phyloP scores from a whole-genome alignment of 257 asterid genomes.

The Striga asiatica region DNA sequence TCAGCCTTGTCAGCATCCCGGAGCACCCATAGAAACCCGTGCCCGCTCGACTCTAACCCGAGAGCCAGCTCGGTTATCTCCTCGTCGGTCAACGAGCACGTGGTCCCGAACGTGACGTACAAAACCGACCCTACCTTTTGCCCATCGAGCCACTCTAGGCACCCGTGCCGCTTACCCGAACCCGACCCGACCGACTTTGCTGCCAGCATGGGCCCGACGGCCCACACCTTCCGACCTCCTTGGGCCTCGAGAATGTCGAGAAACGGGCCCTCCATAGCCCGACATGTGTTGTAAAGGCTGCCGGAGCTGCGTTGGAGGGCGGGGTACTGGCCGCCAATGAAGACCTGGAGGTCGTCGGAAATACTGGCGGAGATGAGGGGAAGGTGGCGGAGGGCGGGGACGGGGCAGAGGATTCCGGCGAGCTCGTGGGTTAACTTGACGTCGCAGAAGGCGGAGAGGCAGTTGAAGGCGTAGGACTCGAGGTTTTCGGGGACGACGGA shows the following conservation, averaged over 20 bases:
- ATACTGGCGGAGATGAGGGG: constrained; percentile 5
- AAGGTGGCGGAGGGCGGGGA: neutral
- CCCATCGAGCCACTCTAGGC: constrained; percentile 31
- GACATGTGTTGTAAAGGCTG: constrained; percentile 25
- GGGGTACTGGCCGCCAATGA: constrained; percentile 11
- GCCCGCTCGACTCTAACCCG: constrained; percentile 37
- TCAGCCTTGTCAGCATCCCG: constrained; percentile 47
- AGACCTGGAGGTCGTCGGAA: constrained; percentile 7
- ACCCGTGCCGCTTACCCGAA: neutral
- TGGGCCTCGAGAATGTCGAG: constrained; percentile 20
- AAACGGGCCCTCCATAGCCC: constrained; percentile 23
- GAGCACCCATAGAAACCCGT: constrained; percentile 43
- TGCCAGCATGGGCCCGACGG: constrained; percentile 33
- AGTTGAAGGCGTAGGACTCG: constrained; percentile 28
- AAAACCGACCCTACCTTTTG: constrained; percentile 29
- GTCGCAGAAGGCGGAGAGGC: constrained; percentile 23
- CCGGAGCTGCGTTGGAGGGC: constrained; percentile 12
- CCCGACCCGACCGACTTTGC: neutral
- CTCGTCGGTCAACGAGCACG: constrained; percentile 24
- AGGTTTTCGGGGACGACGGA: constrained; percentile 20
- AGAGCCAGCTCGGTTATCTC: constrained; percentile 27
- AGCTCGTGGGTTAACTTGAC: constrained; percentile 11
- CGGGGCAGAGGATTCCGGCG: constrained; percentile 11
- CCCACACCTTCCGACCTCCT: constrained; percentile 21
- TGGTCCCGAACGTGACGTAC: constrained; percentile 36